A percentile compares a stretch with the other conserved stretches of the same genome.
phyloP scores from a whole-genome alignment of 306 rosid genomes.

The Gynostemma pentaphyllum region DNA sequence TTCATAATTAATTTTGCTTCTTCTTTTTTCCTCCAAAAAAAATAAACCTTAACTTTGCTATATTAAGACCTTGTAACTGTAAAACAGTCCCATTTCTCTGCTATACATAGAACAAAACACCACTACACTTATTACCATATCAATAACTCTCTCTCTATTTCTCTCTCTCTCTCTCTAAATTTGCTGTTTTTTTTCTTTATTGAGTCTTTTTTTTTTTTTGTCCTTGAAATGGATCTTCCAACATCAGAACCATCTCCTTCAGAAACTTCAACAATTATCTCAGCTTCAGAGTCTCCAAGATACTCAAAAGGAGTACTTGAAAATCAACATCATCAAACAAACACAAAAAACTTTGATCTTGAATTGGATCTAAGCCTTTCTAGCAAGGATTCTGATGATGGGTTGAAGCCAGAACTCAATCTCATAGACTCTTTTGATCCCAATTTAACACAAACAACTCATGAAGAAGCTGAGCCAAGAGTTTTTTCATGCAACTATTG shows the following conservation, averaged over 20 bases:
- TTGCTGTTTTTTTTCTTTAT: slow-evolving; percentile 4
- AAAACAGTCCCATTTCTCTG: slow-evolving; percentile 32
- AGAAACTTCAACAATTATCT: slow-evolving; percentile 29
- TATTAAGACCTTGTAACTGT: slow-evolving; percentile 74
- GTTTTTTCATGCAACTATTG: slow-evolving; percentile 92
- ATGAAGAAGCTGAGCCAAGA: slow-evolving; percentile 27
- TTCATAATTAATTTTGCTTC: slow-evolving; percentile 23
- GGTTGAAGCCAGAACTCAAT: slow-evolving; percentile 48
- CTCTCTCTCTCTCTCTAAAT: slow-evolving; percentile 2
- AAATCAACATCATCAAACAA: slow-evolving; percentile 8
- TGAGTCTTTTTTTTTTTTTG: background rate
- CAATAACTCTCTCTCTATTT: slow-evolving; percentile 14
- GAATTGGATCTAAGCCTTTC: slow-evolving; percentile 62
- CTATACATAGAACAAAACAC: slow-evolving; percentile 23
- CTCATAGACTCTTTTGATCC: slow-evolving; percentile 52
- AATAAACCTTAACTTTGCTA: slow-evolving; percentile 26
- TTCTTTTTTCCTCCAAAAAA: no score
- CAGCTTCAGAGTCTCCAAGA: slow-evolving; percentile 21
- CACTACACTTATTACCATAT: slow-evolving; percentile 24
- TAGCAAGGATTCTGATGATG: slow-evolving; percentile 28
- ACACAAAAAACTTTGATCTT: slow-evolving; percentile 17
- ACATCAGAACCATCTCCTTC: slow-evolving; percentile 24
- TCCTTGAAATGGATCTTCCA: slow-evolving; percentile 25
- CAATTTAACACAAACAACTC: slow-evolving; percentile 21
- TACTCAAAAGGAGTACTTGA: slow-evolving; percentile 16